phyloP scores from a whole-genome alignment of 345 rosid genomes.

The Brassica juncea region DNA sequence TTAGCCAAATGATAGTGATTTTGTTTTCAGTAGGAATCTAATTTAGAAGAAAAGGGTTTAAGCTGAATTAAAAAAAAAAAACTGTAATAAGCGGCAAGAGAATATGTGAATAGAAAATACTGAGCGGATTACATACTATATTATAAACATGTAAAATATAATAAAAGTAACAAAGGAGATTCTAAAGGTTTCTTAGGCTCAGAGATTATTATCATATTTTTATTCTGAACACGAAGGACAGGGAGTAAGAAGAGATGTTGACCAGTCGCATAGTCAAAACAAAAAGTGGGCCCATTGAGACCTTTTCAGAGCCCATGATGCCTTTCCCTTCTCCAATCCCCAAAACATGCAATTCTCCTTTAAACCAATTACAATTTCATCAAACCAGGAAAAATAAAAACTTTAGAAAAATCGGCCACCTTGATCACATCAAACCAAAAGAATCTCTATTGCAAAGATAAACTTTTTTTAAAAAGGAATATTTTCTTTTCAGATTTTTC shows the following conservation, averaged over 20 bases:
- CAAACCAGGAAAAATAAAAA: neutral
- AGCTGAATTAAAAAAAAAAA: neutral
- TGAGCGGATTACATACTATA: neutral
- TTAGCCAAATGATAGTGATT: neutral
- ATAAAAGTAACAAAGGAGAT: slow-evolving; percentile 12
- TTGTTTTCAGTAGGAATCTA: neutral
- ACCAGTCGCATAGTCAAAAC: slow-evolving; percentile 45
- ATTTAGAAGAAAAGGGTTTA: neutral
- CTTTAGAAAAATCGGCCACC: neutral
- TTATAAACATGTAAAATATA: neutral
- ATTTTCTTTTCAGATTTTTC: neutral
- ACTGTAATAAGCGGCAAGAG: neutral
- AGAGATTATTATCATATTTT: slow-evolving; percentile 13
- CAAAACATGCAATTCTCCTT: slow-evolving; percentile 26
- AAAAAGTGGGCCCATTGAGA: slow-evolving; percentile 34
- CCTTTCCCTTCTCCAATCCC: slow-evolving; percentile 37
- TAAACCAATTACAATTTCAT: slow-evolving; percentile 5
- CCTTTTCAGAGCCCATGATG: slow-evolving; percentile 33
- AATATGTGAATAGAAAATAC: neutral
- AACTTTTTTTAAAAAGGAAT: neutral
- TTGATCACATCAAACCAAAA: neutral
- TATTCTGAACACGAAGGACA: slow-evolving; percentile 21
- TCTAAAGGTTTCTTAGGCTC: slow-evolving; percentile 46
- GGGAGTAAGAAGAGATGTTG: slow-evolving; percentile 45
- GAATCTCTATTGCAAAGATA: neutral